phyloP scores from a whole-genome alignment of 352 stramenopile genomes.

The Elongisporangium prolatum region DNA sequence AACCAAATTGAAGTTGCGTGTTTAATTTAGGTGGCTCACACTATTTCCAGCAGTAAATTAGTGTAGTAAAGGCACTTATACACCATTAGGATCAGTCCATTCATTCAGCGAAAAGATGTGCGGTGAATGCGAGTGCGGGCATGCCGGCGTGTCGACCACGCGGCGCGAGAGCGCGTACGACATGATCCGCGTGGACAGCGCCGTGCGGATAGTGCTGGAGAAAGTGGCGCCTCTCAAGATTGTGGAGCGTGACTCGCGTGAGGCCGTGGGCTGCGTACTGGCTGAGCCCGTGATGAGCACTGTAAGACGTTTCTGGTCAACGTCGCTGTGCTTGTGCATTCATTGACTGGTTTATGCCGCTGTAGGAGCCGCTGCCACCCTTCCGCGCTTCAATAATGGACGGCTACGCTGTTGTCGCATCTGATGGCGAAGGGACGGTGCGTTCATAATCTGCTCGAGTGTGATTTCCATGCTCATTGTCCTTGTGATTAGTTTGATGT shows the following conservation, averaged over 20 bases:
- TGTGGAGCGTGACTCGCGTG: conserved; percentile 23
- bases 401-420: conserved; percentile 93
- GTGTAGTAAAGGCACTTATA: not conserved
- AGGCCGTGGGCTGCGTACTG: conserved; percentile 47
- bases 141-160: conserved; percentile 38
- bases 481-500: conserved; percentile 52
- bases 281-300: conserved; percentile 43
- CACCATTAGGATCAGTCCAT: not conserved
- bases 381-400: conserved; percentile 98
- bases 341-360: conserved; percentile 3
- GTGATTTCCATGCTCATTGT: not conserved
- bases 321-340: not conserved
- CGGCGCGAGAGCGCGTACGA: conserved; percentile 71
- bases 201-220: conserved; percentile 45
- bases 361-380: conserved; percentile 87
- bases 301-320: conserved; percentile 13
- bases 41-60: not conserved
- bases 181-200: conserved; percentile 61
- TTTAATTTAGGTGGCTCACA: not conserved
- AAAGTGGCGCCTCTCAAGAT: conserved; percentile 33
- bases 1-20: not conserved
- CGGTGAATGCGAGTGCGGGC: conserved; percentile 42
- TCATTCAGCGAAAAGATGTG: conserved; percentile 15
- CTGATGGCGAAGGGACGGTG: conserved; percentile 70
- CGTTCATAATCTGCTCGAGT: not conserved